These are phyloP conservation scores for Hericium erinaceus DNA, from an alignment of 768 basidiomycete genomes.

Conservation along the genomic window DNA sequence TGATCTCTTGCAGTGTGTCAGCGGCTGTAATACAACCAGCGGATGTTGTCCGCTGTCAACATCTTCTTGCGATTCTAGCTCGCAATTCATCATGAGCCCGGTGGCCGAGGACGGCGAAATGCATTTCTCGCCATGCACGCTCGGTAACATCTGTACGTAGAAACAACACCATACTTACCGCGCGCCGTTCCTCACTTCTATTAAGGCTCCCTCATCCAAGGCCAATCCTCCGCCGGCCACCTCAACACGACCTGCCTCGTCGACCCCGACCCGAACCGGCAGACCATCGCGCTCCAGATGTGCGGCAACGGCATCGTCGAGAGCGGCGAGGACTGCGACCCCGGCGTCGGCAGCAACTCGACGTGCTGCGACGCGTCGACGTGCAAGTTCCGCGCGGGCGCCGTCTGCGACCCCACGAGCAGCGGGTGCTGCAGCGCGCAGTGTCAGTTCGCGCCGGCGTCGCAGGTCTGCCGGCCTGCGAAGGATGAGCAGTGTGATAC, in stretches of 20 bases:
- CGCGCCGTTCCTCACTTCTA: background rate
- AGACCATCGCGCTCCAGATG: constrained; percentile 55
- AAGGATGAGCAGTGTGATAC: constrained; percentile 61
- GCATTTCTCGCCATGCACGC: constrained; percentile 65
- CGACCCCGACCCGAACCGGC: constrained; percentile 34
- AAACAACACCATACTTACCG: too few relatives aligned
- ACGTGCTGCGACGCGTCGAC: constrained; percentile 66
- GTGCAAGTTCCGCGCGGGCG: constrained; percentile 64
- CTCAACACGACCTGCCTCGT: constrained; percentile 63
- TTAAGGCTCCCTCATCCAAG: constrained; percentile 55
- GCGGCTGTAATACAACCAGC: constrained; percentile 41
- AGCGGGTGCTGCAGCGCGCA: constrained; percentile 63
- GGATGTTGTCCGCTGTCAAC: constrained; percentile 63
- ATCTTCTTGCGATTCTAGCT: constrained; percentile 51
- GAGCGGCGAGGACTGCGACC: constrained; percentile 81
- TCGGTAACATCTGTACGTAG: constrained; percentile 77
- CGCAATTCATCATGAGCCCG: constrained; percentile 78
- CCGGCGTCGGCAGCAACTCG: constrained; percentile 48
- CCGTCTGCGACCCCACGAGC: constrained; percentile 73
- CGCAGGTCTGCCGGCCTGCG: constrained; percentile 62
- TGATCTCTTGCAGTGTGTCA: constrained; percentile 41
- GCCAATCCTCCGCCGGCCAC: constrained; percentile 24
- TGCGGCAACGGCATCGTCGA: constrained; percentile 83
- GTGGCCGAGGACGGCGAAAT: constrained; percentile 56
- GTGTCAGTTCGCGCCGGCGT: constrained; percentile 61